Evolutionary conservation across 306 rosid species (phyloP), one percentile per base, ranked within the genome.

Genomic region (Parietaria judaica): DNA sequence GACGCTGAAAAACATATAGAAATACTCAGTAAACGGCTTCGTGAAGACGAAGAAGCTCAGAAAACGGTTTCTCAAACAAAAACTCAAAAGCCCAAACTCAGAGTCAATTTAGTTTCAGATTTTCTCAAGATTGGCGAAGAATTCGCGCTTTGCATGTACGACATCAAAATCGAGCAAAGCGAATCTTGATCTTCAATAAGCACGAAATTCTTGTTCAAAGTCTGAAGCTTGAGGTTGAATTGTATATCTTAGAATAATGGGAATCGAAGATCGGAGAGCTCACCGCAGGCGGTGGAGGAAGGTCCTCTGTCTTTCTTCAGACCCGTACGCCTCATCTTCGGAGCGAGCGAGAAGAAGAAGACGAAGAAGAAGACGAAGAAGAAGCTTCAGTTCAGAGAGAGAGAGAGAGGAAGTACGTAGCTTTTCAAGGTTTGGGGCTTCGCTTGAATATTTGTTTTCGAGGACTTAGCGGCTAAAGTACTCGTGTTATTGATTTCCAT

Each of bases 281-380:
- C 63, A 88, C 96, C 96, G 53, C 90, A 75, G 23, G 80, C 52
- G 13, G 79, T 73, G n/a, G 95, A 79, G 74, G 83, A 83, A 61
- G 90, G 72, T 64, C 85, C 94, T 76, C 94, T 94, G 78, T 89
- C 66, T 50, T 85, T 88, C 44, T 83, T 85, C 51, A 84, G 56
- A 47, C 87, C 70, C 56, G 89, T 59, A 65, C 94, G 88, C 70
- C 88, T 94, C 99, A 92, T 92, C 88, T 78, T 88, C 60, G 47
- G 37, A 31, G 2, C 56, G 51, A 37, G 11, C 13, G 13, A 53
- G 14, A 14, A 54, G 66, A 34, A 17, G 14, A 50, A 55, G 60
- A 63, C 68, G 64, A 78, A 23, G 38, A 37, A 41, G 41, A 71
- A 61, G 49, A 4, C 15, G 63, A 7, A 35, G 49, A n/a, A 11